Evolutionary conservation across 129 eudicot species (phyloP).

Genomic region (Flaveria ramosissima): DNA sequence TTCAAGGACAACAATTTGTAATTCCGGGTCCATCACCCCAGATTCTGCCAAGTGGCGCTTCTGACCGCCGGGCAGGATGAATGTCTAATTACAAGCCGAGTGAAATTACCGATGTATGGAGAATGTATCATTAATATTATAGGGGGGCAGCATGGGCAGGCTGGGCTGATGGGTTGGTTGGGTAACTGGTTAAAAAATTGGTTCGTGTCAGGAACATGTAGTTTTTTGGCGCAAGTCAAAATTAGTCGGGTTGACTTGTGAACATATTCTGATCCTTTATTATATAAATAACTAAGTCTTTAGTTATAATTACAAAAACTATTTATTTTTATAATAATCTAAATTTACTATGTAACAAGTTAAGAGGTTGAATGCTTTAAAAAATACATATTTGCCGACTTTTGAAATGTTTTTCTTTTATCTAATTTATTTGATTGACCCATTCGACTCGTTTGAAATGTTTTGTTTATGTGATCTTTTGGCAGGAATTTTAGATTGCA

Average conservation of each 20-base stretch:
- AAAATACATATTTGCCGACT: not conserved
- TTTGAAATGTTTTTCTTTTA: not conserved
- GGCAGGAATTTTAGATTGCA: conserved; percentile 84
- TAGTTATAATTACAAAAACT: not conserved
- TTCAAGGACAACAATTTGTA: conserved; percentile 73
- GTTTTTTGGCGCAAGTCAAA: not conserved
- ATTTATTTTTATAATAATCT: not conserved
- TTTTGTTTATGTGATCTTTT: not conserved
- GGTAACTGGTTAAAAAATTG: not conserved
- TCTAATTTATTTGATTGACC: not conserved
- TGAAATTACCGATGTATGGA: not conserved
- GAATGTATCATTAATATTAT: not conserved
- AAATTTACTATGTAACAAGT: not conserved
- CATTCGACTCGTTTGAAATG: not conserved
- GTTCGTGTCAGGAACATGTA: not conserved
- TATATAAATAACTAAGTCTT: not conserved
- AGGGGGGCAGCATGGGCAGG: not conserved
- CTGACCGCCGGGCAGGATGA: conserved; percentile 89
- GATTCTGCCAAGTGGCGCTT: conserved; percentile 72
- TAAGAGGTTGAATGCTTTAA: not conserved
- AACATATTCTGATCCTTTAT: not conserved
- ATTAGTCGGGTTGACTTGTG: not conserved
- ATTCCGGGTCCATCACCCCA: conserved; percentile 69
- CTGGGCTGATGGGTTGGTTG: not conserved
- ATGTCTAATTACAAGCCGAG: conserved; percentile 56